Evolutionary conservation across 148 eudicot species (phyloP).

Genomic region (Suaeda aralocaspica): DNA sequence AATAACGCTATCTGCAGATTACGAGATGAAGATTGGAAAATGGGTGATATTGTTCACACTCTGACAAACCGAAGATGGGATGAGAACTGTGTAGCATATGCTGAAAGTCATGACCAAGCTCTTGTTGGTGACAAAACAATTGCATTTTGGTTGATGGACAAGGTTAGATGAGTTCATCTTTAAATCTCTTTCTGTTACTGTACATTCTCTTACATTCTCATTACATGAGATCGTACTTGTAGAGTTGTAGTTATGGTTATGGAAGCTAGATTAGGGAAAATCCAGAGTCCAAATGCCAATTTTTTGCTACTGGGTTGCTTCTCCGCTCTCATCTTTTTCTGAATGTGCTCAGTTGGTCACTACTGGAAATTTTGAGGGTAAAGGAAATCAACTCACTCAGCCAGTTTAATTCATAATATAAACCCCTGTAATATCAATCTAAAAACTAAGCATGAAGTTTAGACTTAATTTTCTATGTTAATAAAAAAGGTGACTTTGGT

Average conservation of each 20-base stretch:
- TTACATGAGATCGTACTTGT: not conserved
- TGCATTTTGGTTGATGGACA: constrained; percentile 99
- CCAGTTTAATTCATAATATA: not conserved
- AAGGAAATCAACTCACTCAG: not conserved
- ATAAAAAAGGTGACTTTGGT: too few relatives aligned
- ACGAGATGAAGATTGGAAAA: constrained; percentile 93
- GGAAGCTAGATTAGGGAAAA: not conserved
- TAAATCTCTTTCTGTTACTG: not conserved
- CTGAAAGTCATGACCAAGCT: constrained; percentile 99
- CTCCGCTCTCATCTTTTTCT: not conserved
- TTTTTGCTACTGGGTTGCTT: not conserved
- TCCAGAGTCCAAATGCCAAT: not conserved
- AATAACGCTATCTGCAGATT: constrained; percentile 40
- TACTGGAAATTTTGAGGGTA: not conserved
- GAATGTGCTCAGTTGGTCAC: not conserved
- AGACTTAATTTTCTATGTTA: too few relatives aligned
- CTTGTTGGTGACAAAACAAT: constrained; percentile 98
- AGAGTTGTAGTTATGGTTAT: too few relatives aligned
- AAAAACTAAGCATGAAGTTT: too few relatives aligned
- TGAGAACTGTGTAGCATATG: constrained; percentile 87
- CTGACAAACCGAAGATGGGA: constrained; percentile 93
- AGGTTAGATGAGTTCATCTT: constrained; percentile 44
- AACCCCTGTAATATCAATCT: too few relatives aligned
- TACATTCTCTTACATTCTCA: not conserved
- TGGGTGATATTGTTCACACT: constrained; percentile 80